A percentile compares a stretch with the other conserved stretches of the same genome.
Evolutionary conservation across 2,329 filamentous ascomycete genomes (phyloP).

Genomic region (Lachnellula hyalina): DNA sequence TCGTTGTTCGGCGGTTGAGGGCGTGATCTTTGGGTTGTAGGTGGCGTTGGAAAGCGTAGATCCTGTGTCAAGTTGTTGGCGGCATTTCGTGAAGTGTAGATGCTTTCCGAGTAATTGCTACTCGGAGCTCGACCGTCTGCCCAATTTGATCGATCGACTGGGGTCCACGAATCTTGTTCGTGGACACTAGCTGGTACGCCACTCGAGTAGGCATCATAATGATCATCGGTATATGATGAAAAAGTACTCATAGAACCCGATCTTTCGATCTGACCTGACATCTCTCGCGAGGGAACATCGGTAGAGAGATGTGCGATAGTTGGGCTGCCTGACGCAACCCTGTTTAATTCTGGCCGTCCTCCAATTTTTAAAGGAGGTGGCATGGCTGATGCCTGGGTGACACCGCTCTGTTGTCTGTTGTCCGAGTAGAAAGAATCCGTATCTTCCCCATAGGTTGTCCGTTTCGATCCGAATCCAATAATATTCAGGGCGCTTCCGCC

Average conservation of each 20-base stretch:
- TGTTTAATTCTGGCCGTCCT: conserved; percentile 50
- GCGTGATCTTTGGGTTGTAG: conserved; percentile 7
- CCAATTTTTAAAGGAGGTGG: conserved; percentile 63
- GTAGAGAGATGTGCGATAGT: conserved; percentile 51
- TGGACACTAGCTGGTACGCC: conserved; percentile 56
- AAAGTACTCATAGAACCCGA: conserved; percentile 38
- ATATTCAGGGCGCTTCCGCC: conserved; percentile 65
- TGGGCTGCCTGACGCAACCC: conserved; percentile 65
- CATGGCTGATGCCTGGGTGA: conserved; percentile 62
- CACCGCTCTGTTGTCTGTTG: conserved; percentile 35
- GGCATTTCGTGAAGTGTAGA: conserved; percentile 37
- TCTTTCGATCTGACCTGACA: conserved; percentile 58
- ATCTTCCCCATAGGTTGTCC: conserved; percentile 41
- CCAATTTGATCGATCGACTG: conserved; percentile 40
- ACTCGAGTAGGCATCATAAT: conserved; percentile 51
- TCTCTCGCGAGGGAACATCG: conserved; percentile 49
- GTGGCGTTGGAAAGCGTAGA: conserved; percentile 16
- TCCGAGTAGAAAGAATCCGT: conserved; percentile 52
- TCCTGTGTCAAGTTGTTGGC: conserved; percentile 21
- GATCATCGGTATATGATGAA: conserved; percentile 28
- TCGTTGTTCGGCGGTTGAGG: conserved; percentile 44
- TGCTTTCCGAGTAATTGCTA: conserved; percentile 45
- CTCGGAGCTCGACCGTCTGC: conserved; percentile 45
- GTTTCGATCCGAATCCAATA: conserved; percentile 50
- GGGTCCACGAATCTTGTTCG: conserved; percentile 29